Evolutionary conservation across 139 green algal genomes (phyloP).

Genomic region (Ulvella scutata): DNA sequence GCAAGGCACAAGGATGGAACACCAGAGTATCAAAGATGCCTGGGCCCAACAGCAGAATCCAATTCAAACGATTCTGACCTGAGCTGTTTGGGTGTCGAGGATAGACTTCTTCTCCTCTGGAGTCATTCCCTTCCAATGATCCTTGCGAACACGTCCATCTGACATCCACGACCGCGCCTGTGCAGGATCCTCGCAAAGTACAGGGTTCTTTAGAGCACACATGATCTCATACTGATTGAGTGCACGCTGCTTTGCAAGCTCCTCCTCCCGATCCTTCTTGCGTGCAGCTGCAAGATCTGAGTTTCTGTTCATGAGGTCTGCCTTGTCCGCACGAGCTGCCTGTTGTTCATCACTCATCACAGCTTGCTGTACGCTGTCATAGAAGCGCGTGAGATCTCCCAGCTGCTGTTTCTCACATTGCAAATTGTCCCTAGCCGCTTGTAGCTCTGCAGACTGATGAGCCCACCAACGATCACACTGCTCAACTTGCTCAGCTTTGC

Average conservation of each 20-base stretch:
- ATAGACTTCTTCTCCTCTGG: conserved; percentile 22
- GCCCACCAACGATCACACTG: conserved; percentile 48
- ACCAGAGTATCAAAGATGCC: too few relatives aligned
- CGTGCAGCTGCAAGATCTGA: not conserved
- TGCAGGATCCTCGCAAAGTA: not conserved
- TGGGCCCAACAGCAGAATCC: too few relatives aligned
- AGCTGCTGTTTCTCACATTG: conserved; percentile 9
- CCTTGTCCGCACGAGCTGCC: conserved; percentile 4
- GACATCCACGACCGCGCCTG: not conserved
- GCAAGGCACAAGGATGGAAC: too few relatives aligned
- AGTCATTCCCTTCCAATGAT: conserved; percentile 36
- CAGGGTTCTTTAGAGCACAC: not conserved
- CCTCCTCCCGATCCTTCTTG: not conserved
- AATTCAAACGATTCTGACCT: too few relatives aligned
- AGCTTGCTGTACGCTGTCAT: conserved; percentile 8
- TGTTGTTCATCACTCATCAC: conserved; percentile 1
- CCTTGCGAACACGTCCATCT: conserved; percentile 18
- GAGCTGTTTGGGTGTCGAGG: conserved; percentile 16
- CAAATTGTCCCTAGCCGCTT: conserved; percentile 17
- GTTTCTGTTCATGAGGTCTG: conserved; percentile 2
- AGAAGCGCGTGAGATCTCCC: not conserved
- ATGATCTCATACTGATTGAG: not conserved
- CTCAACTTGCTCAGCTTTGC: conserved; percentile 31
- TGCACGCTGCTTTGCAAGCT: not conserved
- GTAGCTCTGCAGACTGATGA: conserved; percentile 30